Base-by-base conservation (phyloP, 2,329 filamentous ascomycete genomes). In the Monosporascus ibericus region DNA sequence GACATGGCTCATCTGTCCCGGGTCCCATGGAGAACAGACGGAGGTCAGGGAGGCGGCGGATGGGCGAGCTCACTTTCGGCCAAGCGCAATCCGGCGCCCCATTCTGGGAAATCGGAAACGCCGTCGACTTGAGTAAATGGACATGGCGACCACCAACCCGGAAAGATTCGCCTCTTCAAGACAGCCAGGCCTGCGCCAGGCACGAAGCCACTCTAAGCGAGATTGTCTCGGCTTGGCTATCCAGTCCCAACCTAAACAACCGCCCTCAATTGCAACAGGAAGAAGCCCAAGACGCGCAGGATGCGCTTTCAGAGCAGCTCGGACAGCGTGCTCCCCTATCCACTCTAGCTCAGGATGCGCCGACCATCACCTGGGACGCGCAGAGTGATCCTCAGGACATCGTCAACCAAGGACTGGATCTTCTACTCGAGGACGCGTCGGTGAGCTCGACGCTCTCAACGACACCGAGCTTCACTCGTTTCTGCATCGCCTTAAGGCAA, bases 1-100 rank as follows among this genome's bases (percentile, higher is more conserved):
- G 62, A 34, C 50, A 63, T 60, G 65, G 59, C 48, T 68, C 66
- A 60, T 77, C 74, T 25, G 70, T 75, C 6, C 75, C 77, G 0
- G 80, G 80, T 0, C 79, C 80, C 1, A 69, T 84, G 56, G 81
- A 84, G 65, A 75, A 72, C 60, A 74, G 77, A 30, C 77, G 76
- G 30, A 73, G 80, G 6, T 60, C 76, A 20, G 78, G 78, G 37
- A 80, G 73, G 62, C 74, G 80, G 51, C 75, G 73, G 49, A 80
- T 83, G 72, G 78, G 75, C 20, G 78, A 74, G 49, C 64, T 80
- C 53, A 71, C 70, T 51, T 63, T 70, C 18, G 68, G 76, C 51
- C 71, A 75, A 25, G 62, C 69, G 8, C 58, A 62, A 44, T 48
- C 61, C 11, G 50, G 60, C 6, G 59, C 61, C n/a, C 64, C 66